Evolutionary conservation across 257 asterid species (phyloP).

Genomic region (Petunia axillaris): DNA sequence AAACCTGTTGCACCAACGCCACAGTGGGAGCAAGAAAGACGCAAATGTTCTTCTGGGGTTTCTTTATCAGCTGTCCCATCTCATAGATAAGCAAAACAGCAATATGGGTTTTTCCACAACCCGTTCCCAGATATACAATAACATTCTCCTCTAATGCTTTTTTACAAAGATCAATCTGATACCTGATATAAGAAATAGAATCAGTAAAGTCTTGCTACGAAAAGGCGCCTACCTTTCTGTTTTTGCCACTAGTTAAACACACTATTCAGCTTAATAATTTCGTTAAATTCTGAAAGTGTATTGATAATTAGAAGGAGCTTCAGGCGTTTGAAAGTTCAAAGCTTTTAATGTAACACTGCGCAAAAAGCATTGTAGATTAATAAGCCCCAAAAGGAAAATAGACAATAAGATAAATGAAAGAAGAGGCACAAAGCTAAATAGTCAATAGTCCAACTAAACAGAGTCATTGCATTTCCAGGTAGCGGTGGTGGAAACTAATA

Average conservation of each 20-base stretch:
- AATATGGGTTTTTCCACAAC: constrained; percentile 95
- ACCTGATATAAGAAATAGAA: constrained; percentile 53
- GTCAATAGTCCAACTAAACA: no score
- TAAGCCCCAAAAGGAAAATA: background rate
- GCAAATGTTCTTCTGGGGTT: constrained; percentile 84
- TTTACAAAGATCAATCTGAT: constrained; percentile 84
- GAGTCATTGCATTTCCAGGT: no score
- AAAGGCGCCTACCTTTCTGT: background rate
- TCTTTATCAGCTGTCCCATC: constrained; percentile 84
- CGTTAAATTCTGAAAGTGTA: constrained; percentile 10
- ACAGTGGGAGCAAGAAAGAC: constrained; percentile 95
- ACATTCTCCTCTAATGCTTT: constrained; percentile 88
- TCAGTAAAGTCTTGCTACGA: background rate
- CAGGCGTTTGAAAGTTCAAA: constrained; percentile 3
- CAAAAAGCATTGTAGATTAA: background rate
- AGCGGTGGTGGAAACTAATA: no score
- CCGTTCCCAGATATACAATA: constrained; percentile 84
- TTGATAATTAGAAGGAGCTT: constrained; percentile 16
- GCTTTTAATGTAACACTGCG: background rate
- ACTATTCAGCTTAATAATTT: background rate
- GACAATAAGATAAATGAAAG: no score
- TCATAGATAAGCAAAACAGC: constrained; percentile 88
- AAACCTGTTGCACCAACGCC: constrained; percentile 95
- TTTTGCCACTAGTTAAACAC: constrained; percentile 10
- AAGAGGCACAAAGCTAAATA: no score